Evolutionary conservation across 108 stramenopile genomes (phyloP).

Genomic region (Nannochloropsis gaditana): DNA sequence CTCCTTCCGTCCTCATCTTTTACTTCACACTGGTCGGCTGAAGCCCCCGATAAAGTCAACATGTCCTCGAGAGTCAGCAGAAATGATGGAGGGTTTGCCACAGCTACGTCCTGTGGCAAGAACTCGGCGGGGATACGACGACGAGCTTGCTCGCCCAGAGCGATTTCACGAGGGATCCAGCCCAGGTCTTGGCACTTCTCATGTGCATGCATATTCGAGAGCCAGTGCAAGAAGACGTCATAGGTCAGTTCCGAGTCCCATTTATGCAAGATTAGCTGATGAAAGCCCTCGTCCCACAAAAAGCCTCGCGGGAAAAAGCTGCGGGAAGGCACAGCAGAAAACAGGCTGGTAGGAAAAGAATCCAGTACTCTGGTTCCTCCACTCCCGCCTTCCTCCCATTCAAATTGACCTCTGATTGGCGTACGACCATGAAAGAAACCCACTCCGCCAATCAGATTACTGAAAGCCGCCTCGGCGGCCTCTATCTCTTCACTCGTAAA

Average conservation of each 20-base stretch:
- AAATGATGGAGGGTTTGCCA: constrained; percentile 60
- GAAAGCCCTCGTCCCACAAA: constrained; percentile 61
- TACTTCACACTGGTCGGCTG: not conserved
- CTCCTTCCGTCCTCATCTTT: not conserved
- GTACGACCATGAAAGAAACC: constrained; percentile 47
- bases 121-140: constrained; percentile 20
- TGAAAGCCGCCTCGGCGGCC: constrained; percentile 45
- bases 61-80: constrained; percentile 48
- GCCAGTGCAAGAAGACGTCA: constrained; percentile 53
- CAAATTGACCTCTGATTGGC: constrained; percentile 21
- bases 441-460: constrained; percentile 47
- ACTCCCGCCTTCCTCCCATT: not conserved
- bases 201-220: constrained; percentile 45
- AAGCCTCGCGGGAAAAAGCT: constrained; percentile 58
- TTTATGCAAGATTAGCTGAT: constrained; percentile 37
- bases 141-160: constrained; percentile 8
- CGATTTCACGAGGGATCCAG: constrained; percentile 31
- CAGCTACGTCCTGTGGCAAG: constrained; percentile 32
- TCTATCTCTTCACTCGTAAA: constrained; percentile 32
- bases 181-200: not conserved
- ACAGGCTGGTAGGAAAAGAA: constrained; percentile 44
- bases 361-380: not conserved
- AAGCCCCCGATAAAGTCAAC: not conserved
- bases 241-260: constrained; percentile 40
- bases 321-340: constrained; percentile 53